phyloP scores from a whole-genome alignment of 257 asterid genomes.

The Petunia axillaris region DNA sequence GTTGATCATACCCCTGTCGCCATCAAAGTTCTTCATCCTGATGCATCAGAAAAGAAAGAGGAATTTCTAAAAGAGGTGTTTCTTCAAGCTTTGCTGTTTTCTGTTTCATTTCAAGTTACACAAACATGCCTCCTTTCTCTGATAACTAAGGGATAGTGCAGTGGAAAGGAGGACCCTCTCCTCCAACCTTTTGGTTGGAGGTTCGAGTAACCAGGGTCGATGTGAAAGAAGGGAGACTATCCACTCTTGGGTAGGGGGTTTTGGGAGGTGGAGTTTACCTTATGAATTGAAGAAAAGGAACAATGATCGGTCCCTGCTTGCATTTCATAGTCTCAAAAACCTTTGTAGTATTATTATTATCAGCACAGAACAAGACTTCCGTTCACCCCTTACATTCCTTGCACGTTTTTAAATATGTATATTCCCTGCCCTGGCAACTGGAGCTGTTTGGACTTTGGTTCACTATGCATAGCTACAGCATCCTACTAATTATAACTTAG shows the following conservation, averaged over 20 bases:
- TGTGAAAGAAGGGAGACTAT: not conserved
- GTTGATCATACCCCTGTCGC: constrained; percentile 85
- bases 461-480: not conserved
- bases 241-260: constrained; percentile 13
- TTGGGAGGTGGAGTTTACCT: not conserved
- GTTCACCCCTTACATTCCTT: constrained; percentile 16
- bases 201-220: not conserved
- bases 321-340: not conserved
- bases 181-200: not conserved
- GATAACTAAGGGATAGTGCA: not conserved
- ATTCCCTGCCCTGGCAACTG: not conserved
- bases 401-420: not conserved
- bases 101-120: constrained; percentile 15
- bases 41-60: constrained; percentile 60
- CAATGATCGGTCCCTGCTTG: not conserved
- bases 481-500: not conserved
- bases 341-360: not conserved
- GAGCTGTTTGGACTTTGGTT: not conserved
- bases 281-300: not conserved
- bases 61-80: constrained; percentile 86
- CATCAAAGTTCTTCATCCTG: constrained; percentile 65
- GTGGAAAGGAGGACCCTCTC: not conserved
- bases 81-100: constrained; percentile 27
- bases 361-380: not conserved
- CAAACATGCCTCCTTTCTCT: constrained; percentile 14